These are phyloP conservation scores for Trichosanthes cucumerina DNA, from an alignment of 306 rosid genomes.

Conservation along the genomic window DNA sequence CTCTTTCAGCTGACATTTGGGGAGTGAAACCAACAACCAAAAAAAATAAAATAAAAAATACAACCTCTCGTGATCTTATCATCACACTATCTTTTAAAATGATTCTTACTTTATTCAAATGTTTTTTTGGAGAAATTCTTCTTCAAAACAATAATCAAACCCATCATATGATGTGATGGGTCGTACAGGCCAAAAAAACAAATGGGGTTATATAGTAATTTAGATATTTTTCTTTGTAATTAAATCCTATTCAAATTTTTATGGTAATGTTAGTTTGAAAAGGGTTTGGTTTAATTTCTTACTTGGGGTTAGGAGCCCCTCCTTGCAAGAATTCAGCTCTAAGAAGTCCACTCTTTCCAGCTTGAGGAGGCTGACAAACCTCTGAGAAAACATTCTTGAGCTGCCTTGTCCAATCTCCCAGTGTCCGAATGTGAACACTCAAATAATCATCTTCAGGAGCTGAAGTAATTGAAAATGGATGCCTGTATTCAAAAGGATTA, in stretches of 20 bases:
- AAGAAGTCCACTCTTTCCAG: constrained; percentile 48
- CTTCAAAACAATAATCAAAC: not conserved
- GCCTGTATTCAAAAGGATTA: constrained; percentile 21
- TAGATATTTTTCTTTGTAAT: not conserved
- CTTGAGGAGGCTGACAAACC: constrained; percentile 40
- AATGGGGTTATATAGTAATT: not conserved
- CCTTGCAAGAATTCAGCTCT: constrained; percentile 32
- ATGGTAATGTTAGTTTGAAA: not conserved
- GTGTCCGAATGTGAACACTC: constrained; percentile 48
- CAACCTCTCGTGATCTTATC: too few species aligned
- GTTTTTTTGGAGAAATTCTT: not conserved
- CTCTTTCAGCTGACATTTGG: not conserved
- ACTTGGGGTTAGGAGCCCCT: constrained; percentile 25
- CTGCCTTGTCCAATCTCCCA: constrained; percentile 54
- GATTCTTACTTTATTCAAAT: not conserved
- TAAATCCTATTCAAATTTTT: not conserved
- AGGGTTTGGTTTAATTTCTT: not conserved
- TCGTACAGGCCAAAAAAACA: not conserved
- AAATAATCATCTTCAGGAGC: constrained; percentile 44
- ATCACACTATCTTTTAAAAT: not conserved
- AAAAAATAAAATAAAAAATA: not conserved
- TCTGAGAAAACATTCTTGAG: constrained; percentile 41
- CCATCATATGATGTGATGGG: not conserved
- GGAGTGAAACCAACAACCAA: not conserved
- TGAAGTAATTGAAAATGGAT: constrained; percentile 54